These are phyloP conservation scores for Saccharomycopsis sp. DNA, from an alignment of 805 yeast genomes.

Conservation along the genomic window DNA sequence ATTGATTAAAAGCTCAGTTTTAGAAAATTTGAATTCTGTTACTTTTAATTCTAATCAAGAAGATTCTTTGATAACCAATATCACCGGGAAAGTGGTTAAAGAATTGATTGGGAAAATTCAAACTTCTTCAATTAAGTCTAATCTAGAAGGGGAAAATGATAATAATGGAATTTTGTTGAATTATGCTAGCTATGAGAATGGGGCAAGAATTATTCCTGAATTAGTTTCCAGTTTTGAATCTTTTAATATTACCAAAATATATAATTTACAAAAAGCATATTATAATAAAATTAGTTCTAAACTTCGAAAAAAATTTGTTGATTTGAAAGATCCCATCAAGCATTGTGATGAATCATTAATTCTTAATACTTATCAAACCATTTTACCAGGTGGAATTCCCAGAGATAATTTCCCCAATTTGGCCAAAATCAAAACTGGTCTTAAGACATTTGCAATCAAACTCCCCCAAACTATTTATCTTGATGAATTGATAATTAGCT, in stretches of 20 bases:
- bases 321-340: background rate
- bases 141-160: too few relatives aligned
- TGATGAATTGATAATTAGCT: conserved; percentile 27
- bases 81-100: too few relatives aligned
- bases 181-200: conserved; percentile 17
- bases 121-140: too few relatives aligned
- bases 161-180: too few relatives aligned
- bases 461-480: conserved; percentile 30
- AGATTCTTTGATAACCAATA: too few relatives aligned
- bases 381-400: conserved; percentile 10
- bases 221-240: conserved; percentile 10
- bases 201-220: conserved; percentile 15
- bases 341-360: conserved; percentile 5
- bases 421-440: conserved; percentile 8
- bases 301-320: background rate
- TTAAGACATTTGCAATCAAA: conserved; percentile 24
- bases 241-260: conserved; percentile 14
- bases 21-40: too few relatives aligned
- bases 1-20: too few relatives aligned
- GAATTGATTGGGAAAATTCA: too few relatives aligned
- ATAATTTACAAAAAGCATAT: background rate
- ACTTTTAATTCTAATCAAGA: too few relatives aligned
- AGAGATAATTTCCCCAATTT: conserved; percentile 9
- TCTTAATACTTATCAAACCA: conserved; percentile 16
- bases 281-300: background rate